A percentile compares a stretch with the other conserved stretches of the same genome.
phyloP scores from a whole-genome alignment of 257 asterid genomes.

The Gentiana straminea region DNA sequence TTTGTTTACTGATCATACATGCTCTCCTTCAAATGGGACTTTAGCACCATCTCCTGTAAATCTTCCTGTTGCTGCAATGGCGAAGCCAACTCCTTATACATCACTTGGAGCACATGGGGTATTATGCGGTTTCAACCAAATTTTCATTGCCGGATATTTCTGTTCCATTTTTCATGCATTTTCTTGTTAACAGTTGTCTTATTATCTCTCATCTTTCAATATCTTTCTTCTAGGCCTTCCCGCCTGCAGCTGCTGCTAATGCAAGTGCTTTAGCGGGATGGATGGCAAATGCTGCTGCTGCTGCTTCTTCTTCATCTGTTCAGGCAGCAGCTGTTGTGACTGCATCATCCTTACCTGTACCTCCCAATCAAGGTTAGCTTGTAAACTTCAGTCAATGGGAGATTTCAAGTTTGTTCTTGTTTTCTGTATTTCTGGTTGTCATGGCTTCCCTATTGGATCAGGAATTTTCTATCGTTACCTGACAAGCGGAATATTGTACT shows the following conservation, averaged over 20 bases:
- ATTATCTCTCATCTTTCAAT: conserved; percentile 1
- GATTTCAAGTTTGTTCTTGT: background rate
- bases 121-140: conserved; percentile 5
- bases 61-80: conserved; percentile 68
- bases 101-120: conserved; percentile 95
- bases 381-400: background rate
- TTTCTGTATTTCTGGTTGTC: background rate
- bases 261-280: conserved; percentile 95
- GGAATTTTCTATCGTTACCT: background rate
- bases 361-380: conserved; percentile 70
- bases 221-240: conserved; percentile 63
- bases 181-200: conserved; percentile 3
- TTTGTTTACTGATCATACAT: conserved; percentile 75
- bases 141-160: background rate
- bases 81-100: conserved; percentile 60
- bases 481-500: too few relatives aligned
- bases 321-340: conserved; percentile 82
- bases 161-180: background rate
- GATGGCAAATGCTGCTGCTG: conserved; percentile 90
- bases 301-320: conserved; percentile 70
- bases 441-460: background rate
- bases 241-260: conserved; percentile 77
- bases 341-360: conserved; percentile 81
- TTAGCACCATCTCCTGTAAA: conserved; percentile 69
- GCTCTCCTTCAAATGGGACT: conserved; percentile 81